phyloP scores from a whole-genome alignment of 805 yeast species.

The Scheffersomyces ergatensis region DNA sequence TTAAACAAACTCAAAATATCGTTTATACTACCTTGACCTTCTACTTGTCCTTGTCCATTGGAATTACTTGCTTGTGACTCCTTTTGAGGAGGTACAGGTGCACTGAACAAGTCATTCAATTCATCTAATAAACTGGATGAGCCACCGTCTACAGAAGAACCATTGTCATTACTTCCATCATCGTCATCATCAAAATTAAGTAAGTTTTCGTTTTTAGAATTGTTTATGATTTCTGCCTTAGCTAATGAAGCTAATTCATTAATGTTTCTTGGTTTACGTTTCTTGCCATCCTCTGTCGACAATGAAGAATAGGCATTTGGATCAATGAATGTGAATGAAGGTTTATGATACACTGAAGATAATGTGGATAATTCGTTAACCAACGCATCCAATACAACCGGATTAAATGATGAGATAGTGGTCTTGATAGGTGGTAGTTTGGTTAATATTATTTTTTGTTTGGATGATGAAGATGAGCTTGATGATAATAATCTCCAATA shows the following conservation, averaged over 20 bases:
- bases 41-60: too few species aligned
- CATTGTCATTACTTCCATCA: conserved; percentile 11
- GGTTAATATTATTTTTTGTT: conserved; percentile 55
- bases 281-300: conserved; percentile 9
- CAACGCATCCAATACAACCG: conserved; percentile 63
- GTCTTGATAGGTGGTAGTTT: conserved; percentile 70
- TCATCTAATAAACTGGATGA: conserved; percentile 58
- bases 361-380: conserved; percentile 77
- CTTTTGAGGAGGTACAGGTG: conserved; percentile 24
- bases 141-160: conserved; percentile 13
- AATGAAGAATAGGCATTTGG: conserved; percentile 32
- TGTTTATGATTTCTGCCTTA: conserved; percentile 65
- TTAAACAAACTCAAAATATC: conserved; percentile 50
- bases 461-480: conserved; percentile 33
- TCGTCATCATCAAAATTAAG: conserved; percentile 80
- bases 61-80: conserved; percentile 12
- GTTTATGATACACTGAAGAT: conserved; percentile 87
- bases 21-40: conserved; percentile 14
- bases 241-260: conserved; percentile 81
- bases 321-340: conserved; percentile 62
- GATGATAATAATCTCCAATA: conserved; percentile 75
- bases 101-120: conserved; percentile 66
- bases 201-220: conserved; percentile 71
- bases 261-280: conserved; percentile 26
- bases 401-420: conserved; percentile 70